Conservation (phyloP, 805 yeast species). For the Geotrichum ghanense region DNA sequence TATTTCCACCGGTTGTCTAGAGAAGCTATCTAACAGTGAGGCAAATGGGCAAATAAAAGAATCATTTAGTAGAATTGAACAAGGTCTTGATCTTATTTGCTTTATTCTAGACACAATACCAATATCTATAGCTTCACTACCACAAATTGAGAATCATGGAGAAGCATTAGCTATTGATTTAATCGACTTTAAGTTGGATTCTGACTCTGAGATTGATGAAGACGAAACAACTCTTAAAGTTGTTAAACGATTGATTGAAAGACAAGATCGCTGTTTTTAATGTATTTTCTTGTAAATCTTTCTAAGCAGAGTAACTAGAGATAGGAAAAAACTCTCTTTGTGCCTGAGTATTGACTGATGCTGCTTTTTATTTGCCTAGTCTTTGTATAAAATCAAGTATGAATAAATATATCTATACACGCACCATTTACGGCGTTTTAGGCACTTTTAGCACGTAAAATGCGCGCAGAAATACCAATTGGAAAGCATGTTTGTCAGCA, state of each 20-base stretch:
- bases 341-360: no score
- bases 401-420: no score
- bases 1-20: neutral
- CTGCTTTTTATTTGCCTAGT: no score
- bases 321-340: no score
- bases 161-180: no score
- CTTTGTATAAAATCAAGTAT: no score
- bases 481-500: no score
- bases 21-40: neutral
- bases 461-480: no score
- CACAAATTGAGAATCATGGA: no score
- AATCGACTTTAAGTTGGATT: neutral
- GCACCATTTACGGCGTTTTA: no score
- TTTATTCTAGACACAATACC: neutral
- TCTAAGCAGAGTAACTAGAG: no score
- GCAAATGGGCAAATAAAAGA: neutral
- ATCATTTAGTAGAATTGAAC: neutral
- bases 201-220: neutral
- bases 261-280: neutral
- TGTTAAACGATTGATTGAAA: neutral
- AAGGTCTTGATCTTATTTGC: neutral
- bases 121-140: neutral
- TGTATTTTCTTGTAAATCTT: neutral
- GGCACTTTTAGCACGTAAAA: no score
- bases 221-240: neutral